These are phyloP conservation scores for Ordospora pajunii DNA, from an alignment of 371 early-diverging fungal species.

Conservation along the genomic window DNA sequence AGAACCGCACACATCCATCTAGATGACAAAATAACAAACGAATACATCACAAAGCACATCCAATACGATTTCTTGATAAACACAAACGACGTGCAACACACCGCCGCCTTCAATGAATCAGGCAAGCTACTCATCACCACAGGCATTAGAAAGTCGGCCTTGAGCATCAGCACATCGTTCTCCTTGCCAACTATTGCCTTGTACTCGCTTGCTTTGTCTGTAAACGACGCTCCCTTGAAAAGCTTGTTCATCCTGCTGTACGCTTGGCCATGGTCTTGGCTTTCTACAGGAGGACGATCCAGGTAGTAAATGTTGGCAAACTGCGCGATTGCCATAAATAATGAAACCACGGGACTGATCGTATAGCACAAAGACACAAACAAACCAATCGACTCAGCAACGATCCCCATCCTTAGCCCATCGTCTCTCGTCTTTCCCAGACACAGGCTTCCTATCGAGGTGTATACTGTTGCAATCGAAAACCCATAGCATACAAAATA, in stretches of 20 bases:
- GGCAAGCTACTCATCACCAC: neutral
- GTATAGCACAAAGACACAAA: neutral
- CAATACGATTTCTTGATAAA: neutral
- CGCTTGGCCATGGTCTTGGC: neutral
- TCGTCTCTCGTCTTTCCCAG: neutral
- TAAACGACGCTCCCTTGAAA: neutral
- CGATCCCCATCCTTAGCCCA: neutral
- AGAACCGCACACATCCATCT: neutral
- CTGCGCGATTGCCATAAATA: neutral
- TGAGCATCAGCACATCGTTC: neutral
- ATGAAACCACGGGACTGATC: neutral
- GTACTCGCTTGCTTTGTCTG: neutral
- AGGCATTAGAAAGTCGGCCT: neutral
- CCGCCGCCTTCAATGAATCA: neutral
- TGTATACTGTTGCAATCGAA: neutral
- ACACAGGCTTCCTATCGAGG: neutral
- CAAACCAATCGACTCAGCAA: neutral
- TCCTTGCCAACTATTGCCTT: neutral
- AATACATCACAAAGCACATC: neutral
- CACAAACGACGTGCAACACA: neutral
- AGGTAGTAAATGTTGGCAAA: neutral
- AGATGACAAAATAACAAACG: neutral
- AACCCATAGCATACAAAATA: constrained; percentile 10
- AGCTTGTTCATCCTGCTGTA: neutral
- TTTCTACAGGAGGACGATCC: neutral